Conservation (phyloP, 257 asterid genomes). For the Gentiana dahurica region DNA sequence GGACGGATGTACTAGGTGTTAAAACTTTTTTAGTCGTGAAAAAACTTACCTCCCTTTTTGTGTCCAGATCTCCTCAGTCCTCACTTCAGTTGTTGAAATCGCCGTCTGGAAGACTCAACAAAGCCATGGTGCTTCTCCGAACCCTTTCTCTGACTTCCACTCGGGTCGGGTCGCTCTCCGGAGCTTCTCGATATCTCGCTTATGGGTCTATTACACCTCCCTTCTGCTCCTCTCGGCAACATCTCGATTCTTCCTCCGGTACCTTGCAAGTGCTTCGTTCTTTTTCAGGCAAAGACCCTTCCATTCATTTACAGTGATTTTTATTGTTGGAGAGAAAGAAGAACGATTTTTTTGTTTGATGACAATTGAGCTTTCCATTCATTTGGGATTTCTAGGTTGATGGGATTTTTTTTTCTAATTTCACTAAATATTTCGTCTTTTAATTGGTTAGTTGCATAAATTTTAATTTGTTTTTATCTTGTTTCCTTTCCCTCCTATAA, state of each 20-base stretch:
- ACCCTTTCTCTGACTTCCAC: constrained; percentile 3
- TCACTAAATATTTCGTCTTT: neutral
- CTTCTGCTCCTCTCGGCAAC: constrained; percentile 13
- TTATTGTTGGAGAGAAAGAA: too few relatives aligned
- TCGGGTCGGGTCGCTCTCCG: constrained; percentile 17
- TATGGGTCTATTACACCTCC: constrained; percentile 11
- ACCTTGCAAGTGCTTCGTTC: constrained; percentile 21
- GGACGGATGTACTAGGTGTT: too few relatives aligned
- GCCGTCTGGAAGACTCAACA: too few relatives aligned
- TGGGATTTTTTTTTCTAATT: too few relatives aligned
- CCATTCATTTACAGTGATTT: neutral
- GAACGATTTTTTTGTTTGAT: neutral
- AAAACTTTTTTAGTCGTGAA: too few relatives aligned
- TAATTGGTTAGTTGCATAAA: too few relatives aligned
- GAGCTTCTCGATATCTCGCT: constrained; percentile 17
- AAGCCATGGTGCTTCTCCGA: constrained; percentile 1
- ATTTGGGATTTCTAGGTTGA: neutral
- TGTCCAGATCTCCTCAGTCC: too few relatives aligned
- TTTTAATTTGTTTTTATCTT: neutral
- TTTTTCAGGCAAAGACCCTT: neutral
- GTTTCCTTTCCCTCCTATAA: neutral
- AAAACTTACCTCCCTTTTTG: too few relatives aligned
- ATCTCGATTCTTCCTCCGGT: constrained; percentile 3
- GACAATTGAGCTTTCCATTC: neutral
- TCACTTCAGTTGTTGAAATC: too few relatives aligned